Percentiles rank a stretch among this genome's conserved stretches.
Evolutionary conservation across 2,329 filamentous ascomycete species (phyloP).

Genomic region (Paecilomyces sp.): DNA sequence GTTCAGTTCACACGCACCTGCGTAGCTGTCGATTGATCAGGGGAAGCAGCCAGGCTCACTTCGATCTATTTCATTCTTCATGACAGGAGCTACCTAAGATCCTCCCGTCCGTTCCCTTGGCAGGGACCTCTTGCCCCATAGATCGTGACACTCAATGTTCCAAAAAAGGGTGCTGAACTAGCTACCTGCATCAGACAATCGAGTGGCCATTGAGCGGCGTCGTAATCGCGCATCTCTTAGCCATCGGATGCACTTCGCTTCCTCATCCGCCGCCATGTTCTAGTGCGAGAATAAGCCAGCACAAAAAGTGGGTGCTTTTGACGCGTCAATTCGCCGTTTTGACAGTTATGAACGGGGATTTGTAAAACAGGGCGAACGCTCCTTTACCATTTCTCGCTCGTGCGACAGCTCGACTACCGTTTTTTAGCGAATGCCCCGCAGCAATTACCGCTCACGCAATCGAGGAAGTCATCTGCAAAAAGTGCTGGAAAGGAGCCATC

Average conservation of each 20-base stretch:
- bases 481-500: neutral
- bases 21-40: neutral
- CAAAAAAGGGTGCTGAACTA: neutral
- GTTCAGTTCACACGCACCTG: neutral
- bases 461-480: neutral
- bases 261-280: neutral
- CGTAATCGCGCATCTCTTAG: neutral
- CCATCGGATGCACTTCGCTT: neutral
- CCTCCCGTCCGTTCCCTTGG: neutral
- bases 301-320: neutral
- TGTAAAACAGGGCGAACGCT: neutral
- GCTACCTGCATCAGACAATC: neutral
- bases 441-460: neutral
- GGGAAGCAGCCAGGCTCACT: neutral
- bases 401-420: neutral
- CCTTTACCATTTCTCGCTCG: neutral
- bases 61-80: neutral
- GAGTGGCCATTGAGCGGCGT: neutral
- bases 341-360: neutral
- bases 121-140: neutral
- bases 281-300: neutral
- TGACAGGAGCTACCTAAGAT: neutral
- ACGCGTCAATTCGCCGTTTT: neutral
- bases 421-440: neutral
- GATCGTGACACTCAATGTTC: neutral